These are phyloP conservation scores for Chrysosporium keratinophilum DNA, from an alignment of 2,329 filamentous ascomycete species.

Conservation along the genomic window DNA sequence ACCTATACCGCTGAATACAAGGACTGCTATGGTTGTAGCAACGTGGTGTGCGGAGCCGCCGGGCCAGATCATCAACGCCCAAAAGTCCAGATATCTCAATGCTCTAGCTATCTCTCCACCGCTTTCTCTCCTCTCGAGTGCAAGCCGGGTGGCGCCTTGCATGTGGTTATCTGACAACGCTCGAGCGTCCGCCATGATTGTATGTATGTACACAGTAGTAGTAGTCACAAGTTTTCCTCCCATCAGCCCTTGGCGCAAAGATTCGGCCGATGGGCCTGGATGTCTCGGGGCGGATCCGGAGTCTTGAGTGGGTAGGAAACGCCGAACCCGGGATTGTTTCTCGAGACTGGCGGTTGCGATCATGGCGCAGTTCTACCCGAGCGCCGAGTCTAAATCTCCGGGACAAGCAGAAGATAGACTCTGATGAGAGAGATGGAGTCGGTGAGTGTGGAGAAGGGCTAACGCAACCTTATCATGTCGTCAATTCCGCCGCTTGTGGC, in stretches of 20 bases:
- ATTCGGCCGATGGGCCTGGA: neutral
- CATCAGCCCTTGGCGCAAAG: neutral
- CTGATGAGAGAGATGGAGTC: neutral
- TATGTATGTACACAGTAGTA: too few species aligned
- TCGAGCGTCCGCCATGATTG: too few species aligned
- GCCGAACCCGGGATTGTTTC: neutral
- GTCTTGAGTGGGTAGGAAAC: constrained; percentile 2
- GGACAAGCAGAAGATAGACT: neutral
- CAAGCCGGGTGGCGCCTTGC: too few species aligned
- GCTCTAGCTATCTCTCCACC: too few species aligned
- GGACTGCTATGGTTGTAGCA: too few species aligned
- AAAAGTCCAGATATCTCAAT: too few species aligned
- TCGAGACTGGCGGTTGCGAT: neutral
- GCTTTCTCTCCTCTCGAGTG: too few species aligned
- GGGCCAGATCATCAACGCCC: too few species aligned
- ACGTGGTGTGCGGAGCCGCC: too few species aligned
- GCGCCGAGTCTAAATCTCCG: constrained; percentile 5
- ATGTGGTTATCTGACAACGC: too few species aligned
- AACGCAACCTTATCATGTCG: neutral
- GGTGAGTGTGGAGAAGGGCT: neutral
- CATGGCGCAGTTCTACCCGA: neutral
- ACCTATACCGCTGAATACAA: too few species aligned
- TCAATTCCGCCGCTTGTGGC: neutral
- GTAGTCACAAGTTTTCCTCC: neutral
- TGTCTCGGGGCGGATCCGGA: neutral